Base-by-base conservation (phyloP, 164 flowering plant genomes). In the Saururus chinensis region DNA sequence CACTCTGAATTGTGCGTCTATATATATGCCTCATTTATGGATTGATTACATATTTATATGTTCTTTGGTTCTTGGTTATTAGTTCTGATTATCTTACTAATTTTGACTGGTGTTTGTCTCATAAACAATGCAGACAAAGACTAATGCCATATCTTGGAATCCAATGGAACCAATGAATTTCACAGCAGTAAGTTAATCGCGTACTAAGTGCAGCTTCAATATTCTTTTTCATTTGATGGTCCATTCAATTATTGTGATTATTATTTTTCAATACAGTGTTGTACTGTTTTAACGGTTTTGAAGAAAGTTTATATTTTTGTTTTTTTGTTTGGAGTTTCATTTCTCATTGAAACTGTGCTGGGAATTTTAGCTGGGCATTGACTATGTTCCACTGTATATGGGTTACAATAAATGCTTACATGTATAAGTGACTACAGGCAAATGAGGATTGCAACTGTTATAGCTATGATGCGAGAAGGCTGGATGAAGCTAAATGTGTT, bases 91-190 rank as follows among this genome's bases (percentile, higher is more conserved):
- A 0, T 55, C 12, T 24, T 55, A 23, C 19, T 10, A 4, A 23
- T 6, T 25, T 65, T 67, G 55, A 64, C 42, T 37, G 24, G 1
- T 51, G 14, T 55, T 59, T 54, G 60, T 9, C 61, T 66, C 73
- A 16, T 71, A 45, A 45, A 45, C 7, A 45, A 12, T 64, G 48
- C 95, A 93, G 99, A 93, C 93, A 56, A 88, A 75, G 74, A 83
- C 89, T 6, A 93, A 93, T 79, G 79, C 99, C 52, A 83, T 93
- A 64, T 67, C 88, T 53, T 93, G 99, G 99, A 93, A 93, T 67
- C 99, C 97, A 11, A 84, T 75, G 92, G 99, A 93, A 78, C 99
- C 99, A 19, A 87, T 93, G 86, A 93, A 93, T 70, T 90, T 93
- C 69, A 87, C 99, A 45, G 87, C 84, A 65, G 98, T 93, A 80